Evolutionary conservation across 495 filamentous ascomycete species (phyloP).

Genomic region (Aspergillus egyptiacus): DNA sequence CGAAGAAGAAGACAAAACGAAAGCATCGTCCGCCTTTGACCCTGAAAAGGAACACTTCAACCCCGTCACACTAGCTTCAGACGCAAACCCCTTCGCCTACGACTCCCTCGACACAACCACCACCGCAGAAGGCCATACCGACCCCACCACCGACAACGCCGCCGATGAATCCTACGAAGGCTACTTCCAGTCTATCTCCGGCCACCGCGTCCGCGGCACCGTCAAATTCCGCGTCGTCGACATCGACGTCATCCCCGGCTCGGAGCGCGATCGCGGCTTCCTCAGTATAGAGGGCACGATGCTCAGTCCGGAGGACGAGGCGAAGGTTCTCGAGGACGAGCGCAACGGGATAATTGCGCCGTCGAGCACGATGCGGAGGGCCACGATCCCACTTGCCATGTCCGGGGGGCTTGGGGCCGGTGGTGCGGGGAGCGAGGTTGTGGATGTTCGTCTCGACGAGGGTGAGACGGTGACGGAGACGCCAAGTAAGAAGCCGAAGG

Average conservation of each 20-base stretch:
- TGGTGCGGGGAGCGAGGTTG: conserved; percentile 8
- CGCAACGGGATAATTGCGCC: conserved; percentile 22
- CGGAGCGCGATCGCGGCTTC: conserved; percentile 54
- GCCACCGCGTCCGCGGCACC: conserved; percentile 54
- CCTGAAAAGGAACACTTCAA: conserved; percentile 41
- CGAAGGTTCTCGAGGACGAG: conserved; percentile 34
- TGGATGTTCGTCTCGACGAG: conserved; percentile 1
- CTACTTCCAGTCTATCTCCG: conserved; percentile 57
- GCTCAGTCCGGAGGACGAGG: conserved; percentile 45
- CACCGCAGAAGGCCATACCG: conserved; percentile 17
- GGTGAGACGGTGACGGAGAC: not conserved
- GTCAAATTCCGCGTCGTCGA: conserved; percentile 58
- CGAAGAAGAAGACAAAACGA: conserved; percentile 29
- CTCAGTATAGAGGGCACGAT: conserved; percentile 67
- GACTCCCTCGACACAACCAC: conserved; percentile 13
- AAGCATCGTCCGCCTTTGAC: conserved; percentile 27
- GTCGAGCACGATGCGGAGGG: not conserved
- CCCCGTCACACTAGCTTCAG: conserved; percentile 29
- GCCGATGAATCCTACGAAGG: conserved; percentile 31
- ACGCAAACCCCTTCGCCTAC: conserved; percentile 26
- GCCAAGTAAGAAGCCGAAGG: conserved; percentile 20
- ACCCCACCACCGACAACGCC: conserved; percentile 37
- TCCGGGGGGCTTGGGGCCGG: conserved; percentile 14
- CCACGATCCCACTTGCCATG: conserved; percentile 7
- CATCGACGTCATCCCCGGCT: conserved; percentile 53